These are phyloP conservation scores for Fonsecaea multimorphosa DNA, from an alignment of 2,329 filamentous ascomycete genomes.

Conservation along the genomic window DNA sequence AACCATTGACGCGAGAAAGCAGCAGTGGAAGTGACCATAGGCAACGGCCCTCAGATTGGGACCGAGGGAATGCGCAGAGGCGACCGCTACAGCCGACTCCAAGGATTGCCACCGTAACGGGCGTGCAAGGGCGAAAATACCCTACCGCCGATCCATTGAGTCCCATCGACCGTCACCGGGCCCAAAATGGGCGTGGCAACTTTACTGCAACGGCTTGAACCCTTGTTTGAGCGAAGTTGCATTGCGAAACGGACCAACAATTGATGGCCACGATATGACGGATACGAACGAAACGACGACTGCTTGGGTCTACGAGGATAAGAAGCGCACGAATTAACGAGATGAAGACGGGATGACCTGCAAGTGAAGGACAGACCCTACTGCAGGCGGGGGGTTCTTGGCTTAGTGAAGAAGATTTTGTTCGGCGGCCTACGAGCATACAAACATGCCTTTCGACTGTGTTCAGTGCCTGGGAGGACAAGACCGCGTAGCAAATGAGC, in stretches of 20 bases:
- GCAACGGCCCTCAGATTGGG: slow-evolving; percentile 29
- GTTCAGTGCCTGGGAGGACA: neutral
- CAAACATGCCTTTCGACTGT: neutral
- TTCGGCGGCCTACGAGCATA: neutral
- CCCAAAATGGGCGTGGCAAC: slow-evolving; percentile 29
- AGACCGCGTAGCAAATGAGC: neutral
- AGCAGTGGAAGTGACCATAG: slow-evolving; percentile 37
- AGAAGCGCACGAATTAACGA: slow-evolving; percentile 10
- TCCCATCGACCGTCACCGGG: slow-evolving; percentile 33
- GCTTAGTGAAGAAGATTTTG: neutral
- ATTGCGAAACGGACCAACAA: neutral
- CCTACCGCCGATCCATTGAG: slow-evolving; percentile 34
- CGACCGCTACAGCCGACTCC: slow-evolving; percentile 16
- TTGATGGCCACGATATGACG: neutral
- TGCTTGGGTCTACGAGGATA: neutral
- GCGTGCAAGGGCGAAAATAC: slow-evolving; percentile 38
- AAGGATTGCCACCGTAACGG: slow-evolving; percentile 35
- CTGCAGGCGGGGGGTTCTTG: neutral
- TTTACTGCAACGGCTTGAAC: slow-evolving; percentile 27
- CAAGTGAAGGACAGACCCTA: neutral
- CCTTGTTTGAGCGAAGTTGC: neutral
- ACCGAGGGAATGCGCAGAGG: slow-evolving; percentile 28
- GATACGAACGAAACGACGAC: neutral
- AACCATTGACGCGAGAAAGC: slow-evolving; percentile 33
- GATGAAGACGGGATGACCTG: slow-evolving; percentile 12